These are phyloP conservation scores for Coriolopsis trogii DNA, from an alignment of 1,284 basidiomycete genomes.

Conservation along the genomic window DNA sequence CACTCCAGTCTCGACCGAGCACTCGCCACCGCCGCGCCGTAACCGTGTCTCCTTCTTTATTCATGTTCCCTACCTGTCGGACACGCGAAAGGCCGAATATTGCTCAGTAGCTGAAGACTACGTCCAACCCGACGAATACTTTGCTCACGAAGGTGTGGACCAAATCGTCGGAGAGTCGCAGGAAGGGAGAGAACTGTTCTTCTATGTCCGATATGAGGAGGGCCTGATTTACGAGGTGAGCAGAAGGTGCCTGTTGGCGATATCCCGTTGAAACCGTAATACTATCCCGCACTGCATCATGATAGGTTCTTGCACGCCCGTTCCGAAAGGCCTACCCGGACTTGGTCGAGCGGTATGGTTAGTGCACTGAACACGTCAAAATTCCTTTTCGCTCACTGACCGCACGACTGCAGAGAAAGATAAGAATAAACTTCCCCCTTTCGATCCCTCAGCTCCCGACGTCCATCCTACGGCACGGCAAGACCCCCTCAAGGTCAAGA, in stretches of 20 bases:
- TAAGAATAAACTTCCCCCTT: slow-evolving; percentile 45
- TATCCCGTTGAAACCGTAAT: too few relatives aligned
- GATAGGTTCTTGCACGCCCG: slow-evolving; percentile 28
- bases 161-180: slow-evolving; percentile 60
- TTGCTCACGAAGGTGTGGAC: slow-evolving; percentile 26
- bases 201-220: slow-evolving; percentile 59
- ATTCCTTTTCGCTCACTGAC: slow-evolving; percentile 10
- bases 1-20: slow-evolving; percentile 9
- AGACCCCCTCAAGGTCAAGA: slow-evolving; percentile 34
- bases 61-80: slow-evolving; percentile 20
- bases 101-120: slow-evolving; percentile 21
- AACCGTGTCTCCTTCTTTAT: slow-evolving; percentile 13
- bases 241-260: neutral
- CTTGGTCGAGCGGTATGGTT: slow-evolving; percentile 62
- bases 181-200: slow-evolving; percentile 45
- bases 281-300: too few relatives aligned
- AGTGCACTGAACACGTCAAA: slow-evolving; percentile 26
- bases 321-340: slow-evolving; percentile 43
- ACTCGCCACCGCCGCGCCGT: neutral
- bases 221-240: slow-evolving; percentile 65
- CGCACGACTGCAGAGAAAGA: slow-evolving; percentile 37
- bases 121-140: slow-evolving; percentile 25
- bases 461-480: slow-evolving; percentile 64
- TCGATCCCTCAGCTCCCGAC: slow-evolving; percentile 62
- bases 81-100: slow-evolving; percentile 23